A percentile compares a stretch with the other conserved stretches of the same genome.
Evolutionary conservation across 805 yeast species (phyloP).

Genomic region (Teunomyces stri): DNA sequence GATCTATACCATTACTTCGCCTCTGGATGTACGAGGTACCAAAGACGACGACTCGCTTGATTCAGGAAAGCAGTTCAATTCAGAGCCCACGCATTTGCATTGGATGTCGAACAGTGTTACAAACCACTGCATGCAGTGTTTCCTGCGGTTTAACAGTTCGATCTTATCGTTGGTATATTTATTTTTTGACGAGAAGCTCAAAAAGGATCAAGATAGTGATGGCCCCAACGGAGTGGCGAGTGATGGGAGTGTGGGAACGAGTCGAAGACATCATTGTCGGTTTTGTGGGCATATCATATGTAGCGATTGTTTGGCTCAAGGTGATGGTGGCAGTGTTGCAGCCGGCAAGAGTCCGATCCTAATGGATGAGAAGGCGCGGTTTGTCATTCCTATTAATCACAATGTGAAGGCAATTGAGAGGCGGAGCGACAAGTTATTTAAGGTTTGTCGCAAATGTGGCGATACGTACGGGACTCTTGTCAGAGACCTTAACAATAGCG

Average conservation of each 20-base stretch:
- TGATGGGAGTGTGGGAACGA: background rate
- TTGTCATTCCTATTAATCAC: constrained; percentile 35
- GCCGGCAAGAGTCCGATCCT: constrained; percentile 5
- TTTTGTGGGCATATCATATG: constrained; percentile 52
- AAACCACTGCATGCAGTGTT: constrained; percentile 43
- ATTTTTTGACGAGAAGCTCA: constrained; percentile 6
- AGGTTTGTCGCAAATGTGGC: constrained; percentile 36
- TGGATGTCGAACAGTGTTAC: constrained; percentile 49
- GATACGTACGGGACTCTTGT: constrained; percentile 19
- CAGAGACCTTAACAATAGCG: constrained; percentile 9
- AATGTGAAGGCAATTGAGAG: constrained; percentile 13
- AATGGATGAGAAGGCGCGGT: constrained; percentile 26
- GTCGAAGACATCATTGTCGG: constrained; percentile 47
- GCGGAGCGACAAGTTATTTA: constrained; percentile 21
- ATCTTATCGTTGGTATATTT: constrained; percentile 9
- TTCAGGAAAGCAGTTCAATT: constrained; percentile 2
- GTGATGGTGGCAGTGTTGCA: constrained; percentile 9
- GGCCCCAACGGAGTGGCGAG: background rate
- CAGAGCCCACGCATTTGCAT: constrained; percentile 50
- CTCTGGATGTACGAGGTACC: background rate
- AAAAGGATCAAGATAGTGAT: constrained; percentile 1
- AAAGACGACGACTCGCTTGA: background rate
- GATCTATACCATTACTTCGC: constrained; percentile 8
- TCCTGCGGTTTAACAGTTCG: constrained; percentile 28
- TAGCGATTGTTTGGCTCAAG: constrained; percentile 14